phyloP scores from a whole-genome alignment of 139 green algal genomes.

The Picochlorum costavermella region DNA sequence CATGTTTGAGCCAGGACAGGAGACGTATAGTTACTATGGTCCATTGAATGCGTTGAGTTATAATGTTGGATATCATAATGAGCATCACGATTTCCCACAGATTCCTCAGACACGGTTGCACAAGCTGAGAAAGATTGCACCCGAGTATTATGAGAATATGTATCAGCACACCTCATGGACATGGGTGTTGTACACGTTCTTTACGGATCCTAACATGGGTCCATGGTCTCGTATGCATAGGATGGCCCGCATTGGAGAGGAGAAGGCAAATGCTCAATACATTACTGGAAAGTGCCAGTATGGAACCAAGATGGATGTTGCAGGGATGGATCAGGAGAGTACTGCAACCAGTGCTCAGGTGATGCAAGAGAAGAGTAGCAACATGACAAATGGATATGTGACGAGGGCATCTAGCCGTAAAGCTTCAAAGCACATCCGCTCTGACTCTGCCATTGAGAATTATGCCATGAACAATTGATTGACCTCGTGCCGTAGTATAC shows the following conservation, averaged over 20 bases:
- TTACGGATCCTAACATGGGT: conserved; percentile 46
- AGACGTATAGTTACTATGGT: conserved; percentile 77
- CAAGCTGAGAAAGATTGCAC: conserved; percentile 49
- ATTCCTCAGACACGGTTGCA: conserved; percentile 56
- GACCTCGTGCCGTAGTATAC: background rate
- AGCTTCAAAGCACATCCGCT: background rate
- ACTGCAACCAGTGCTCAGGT: background rate
- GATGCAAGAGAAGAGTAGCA: background rate
- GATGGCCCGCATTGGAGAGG: background rate
- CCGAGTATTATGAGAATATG: conserved; percentile 60
- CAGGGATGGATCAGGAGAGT: background rate
- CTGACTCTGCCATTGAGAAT: conserved; percentile 7
- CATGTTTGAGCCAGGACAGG: conserved; percentile 53
- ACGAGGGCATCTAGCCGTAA: conserved; percentile 1
- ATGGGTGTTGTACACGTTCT: conserved; percentile 54
- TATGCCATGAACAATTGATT: background rate
- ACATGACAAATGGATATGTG: background rate
- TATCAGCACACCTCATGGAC: conserved; percentile 51
- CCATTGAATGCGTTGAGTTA: conserved; percentile 59
- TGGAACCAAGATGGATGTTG: conserved; percentile 6
- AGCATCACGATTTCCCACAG: conserved; percentile 75
- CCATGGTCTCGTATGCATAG: conserved; percentile 38
- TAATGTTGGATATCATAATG: conserved; percentile 75
- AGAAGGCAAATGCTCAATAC: conserved; percentile 14
- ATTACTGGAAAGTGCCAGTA: conserved; percentile 9